Evolutionary conservation across 2,329 filamentous ascomycete species (phyloP).

Genomic region (Ophiostoma sp.): DNA sequence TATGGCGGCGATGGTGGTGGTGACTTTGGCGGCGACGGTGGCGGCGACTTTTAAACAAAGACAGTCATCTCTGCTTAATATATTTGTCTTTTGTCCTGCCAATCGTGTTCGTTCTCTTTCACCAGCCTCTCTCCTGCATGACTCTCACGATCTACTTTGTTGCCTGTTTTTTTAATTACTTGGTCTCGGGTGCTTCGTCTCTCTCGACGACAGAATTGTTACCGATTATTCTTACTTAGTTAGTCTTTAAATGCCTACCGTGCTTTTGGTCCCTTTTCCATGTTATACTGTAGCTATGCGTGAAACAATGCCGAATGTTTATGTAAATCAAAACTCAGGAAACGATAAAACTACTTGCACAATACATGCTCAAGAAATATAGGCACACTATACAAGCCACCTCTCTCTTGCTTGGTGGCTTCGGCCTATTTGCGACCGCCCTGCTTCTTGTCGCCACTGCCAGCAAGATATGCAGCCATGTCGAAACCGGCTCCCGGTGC

Average conservation of each 20-base stretch:
- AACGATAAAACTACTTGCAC: not conserved
- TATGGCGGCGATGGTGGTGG: not conserved
- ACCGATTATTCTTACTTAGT: not conserved
- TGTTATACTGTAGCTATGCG: not conserved
- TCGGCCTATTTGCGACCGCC: slow-evolving; percentile 31
- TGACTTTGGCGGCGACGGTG: not conserved
- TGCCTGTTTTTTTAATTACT: not conserved
- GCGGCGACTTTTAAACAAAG: not conserved
- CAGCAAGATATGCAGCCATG: slow-evolving; percentile 59
- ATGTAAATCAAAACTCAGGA: not conserved
- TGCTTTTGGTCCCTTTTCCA: not conserved
- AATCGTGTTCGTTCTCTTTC: not conserved
- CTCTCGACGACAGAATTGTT: not conserved
- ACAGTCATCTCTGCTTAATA: not conserved
- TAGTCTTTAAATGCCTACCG: not conserved
- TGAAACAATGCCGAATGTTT: not conserved
- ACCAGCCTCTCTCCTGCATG: not conserved
- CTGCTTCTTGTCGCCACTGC: slow-evolving; percentile 39
- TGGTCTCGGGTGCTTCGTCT: not conserved
- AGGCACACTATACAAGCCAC: not conserved
- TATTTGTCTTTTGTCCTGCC: not conserved
- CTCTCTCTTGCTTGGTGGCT: not conserved
- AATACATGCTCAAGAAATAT: not conserved
- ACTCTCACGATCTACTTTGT: not conserved
- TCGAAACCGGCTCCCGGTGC: slow-evolving; percentile 52